These are phyloP conservation scores for Umbelopsis ramanniana DNA, from an alignment of 192 early-diverging fungal species.

Conservation along the genomic window DNA sequence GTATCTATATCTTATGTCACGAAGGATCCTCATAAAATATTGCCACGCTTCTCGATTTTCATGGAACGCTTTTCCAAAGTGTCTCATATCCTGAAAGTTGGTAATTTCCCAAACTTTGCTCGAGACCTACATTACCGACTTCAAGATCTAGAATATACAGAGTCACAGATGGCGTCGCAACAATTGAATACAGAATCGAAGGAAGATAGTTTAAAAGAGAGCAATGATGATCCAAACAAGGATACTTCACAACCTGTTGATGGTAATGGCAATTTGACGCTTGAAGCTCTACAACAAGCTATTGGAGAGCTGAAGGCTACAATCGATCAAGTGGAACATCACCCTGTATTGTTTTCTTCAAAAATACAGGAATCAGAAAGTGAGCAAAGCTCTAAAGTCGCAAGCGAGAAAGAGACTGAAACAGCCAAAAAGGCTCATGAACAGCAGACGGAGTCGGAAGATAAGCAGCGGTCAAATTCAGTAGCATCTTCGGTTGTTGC, in stretches of 20 bases:
- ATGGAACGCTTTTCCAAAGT: constrained; percentile 49
- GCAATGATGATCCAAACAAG: background rate
- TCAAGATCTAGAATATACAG: constrained; percentile 53
- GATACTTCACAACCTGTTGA: background rate
- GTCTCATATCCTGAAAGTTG: constrained; percentile 51
- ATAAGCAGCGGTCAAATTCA: background rate
- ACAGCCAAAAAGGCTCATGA: background rate
- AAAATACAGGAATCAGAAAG: background rate
- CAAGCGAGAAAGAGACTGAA: background rate
- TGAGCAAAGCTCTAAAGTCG: background rate
- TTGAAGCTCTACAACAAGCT: constrained; percentile 35
- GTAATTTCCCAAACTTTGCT: constrained; percentile 54
- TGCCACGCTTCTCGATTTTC: constrained; percentile 45
- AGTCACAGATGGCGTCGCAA: constrained; percentile 20
- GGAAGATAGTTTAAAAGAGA: background rate
- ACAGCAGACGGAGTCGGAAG: background rate
- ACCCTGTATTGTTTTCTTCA: constrained; percentile 10
- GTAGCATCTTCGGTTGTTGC: constrained; percentile 16
- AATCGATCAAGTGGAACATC: constrained; percentile 13
- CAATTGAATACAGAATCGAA: background rate
- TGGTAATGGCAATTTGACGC: constrained; percentile 4
- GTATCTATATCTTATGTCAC: constrained; percentile 55
- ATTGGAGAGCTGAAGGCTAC: constrained; percentile 1
- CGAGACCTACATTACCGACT: constrained; percentile 50
- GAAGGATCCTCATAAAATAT: constrained; percentile 52